Percentiles rank a stretch among this genome's conserved stretches.
Evolutionary conservation across 495 filamentous ascomycete species (phyloP).

Genomic region (Penicillium alfredii): DNA sequence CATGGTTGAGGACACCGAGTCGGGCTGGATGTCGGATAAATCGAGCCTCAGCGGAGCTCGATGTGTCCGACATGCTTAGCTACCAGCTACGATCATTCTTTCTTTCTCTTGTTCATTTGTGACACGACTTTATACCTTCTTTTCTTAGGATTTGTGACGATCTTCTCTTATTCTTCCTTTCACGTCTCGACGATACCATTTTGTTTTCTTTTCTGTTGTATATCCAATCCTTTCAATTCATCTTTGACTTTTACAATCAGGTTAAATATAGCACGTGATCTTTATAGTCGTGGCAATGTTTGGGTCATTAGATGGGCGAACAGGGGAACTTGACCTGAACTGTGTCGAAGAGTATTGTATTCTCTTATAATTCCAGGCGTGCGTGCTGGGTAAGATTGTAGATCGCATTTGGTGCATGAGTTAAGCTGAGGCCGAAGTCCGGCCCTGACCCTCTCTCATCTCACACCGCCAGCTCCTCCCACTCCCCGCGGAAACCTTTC

Average conservation of each 20-base stretch:
- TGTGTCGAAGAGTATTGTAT: too few relatives aligned
- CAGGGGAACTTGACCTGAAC: slow-evolving; percentile 10
- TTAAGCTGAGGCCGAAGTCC: background rate
- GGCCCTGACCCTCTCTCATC: background rate
- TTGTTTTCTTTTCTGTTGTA: slow-evolving; percentile 5
- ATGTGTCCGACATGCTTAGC: slow-evolving; percentile 1
- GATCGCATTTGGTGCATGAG: too few relatives aligned
- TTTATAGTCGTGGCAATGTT: background rate
- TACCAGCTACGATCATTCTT: background rate
- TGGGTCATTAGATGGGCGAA: background rate
- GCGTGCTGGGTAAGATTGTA: too few relatives aligned
- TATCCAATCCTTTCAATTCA: background rate
- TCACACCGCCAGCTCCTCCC: slow-evolving; percentile 1
- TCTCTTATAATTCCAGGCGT: too few relatives aligned
- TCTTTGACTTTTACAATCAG: background rate
- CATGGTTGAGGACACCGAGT: slow-evolving; percentile 36
- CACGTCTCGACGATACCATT: slow-evolving; percentile 28
- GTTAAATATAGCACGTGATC: too few relatives aligned
- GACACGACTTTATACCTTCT: background rate
- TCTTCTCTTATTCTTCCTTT: slow-evolving; percentile 1
- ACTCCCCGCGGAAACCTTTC: slow-evolving; percentile 7
- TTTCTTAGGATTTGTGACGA: background rate
- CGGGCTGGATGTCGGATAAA: slow-evolving; percentile 34
- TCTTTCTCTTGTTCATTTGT: background rate
- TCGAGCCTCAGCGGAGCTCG: slow-evolving; percentile 18